These are phyloP conservation scores for Hyparrhenia diplandra DNA, from an alignment of 176 grass and related monocot genomes.

Conservation along the genomic window DNA sequence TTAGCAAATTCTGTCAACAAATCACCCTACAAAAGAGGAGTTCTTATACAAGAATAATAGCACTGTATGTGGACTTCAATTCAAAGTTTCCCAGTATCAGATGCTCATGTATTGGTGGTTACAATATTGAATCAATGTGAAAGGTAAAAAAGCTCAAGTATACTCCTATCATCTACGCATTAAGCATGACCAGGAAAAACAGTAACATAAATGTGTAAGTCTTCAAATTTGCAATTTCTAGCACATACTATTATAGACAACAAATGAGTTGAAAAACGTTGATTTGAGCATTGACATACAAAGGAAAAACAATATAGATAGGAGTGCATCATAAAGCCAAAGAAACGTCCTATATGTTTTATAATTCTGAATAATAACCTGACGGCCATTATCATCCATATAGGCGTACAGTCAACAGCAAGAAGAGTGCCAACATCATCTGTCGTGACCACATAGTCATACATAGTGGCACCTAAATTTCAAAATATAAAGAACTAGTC, in stretches of 20 bases:
- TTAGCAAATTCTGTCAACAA: no score
- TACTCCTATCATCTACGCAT: not conserved
- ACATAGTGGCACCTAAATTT: constrained; percentile 73
- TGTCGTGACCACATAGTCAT: constrained; percentile 79
- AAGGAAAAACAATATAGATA: not conserved
- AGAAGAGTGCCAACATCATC: constrained; percentile 93
- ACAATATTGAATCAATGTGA: not conserved
- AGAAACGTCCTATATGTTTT: not conserved
- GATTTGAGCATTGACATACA: not conserved
- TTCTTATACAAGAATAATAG: no score
- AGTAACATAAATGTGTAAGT: not conserved
- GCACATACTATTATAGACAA: not conserved
- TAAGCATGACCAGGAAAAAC: not conserved
- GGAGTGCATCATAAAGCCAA: not conserved
- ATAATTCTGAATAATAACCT: constrained; percentile 42
- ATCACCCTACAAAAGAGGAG: no score
- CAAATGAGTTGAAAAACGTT: not conserved
- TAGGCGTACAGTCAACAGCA: constrained; percentile 86
- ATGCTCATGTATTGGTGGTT: constrained; percentile 5
- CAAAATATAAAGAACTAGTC: constrained; percentile 15
- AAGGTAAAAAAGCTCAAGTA: constrained; percentile 12
- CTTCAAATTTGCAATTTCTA: constrained; percentile 14
- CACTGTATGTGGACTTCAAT: no score
- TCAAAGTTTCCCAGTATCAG: not conserved
- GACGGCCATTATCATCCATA: constrained; percentile 83